Evolutionary conservation across 1,139 yeast species (phyloP), one percentile per base, ranked within the genome.

Genomic region (Martiniozyma asiatica): DNA sequence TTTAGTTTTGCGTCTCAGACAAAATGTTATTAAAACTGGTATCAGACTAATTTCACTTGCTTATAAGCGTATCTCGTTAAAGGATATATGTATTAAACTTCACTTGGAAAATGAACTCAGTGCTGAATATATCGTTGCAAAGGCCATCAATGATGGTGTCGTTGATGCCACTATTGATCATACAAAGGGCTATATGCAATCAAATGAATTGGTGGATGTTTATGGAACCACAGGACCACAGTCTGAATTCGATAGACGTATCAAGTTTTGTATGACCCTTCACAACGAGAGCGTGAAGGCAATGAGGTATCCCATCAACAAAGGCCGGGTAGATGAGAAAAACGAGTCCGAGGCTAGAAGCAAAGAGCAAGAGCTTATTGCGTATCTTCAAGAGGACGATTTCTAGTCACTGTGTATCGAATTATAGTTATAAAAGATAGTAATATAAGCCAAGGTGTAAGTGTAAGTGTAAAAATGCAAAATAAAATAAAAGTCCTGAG

Each of bases 1-100:
- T 20, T 67, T 92, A 45, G 92, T 92, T 30, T 67, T 84, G 30
- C 73, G 98, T 51, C 68, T 92, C 47, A 80, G 97, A 54, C 95
- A 93, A 51, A 92, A 89, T 53, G 99, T 92, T 40, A 89, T 92
- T 56, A 92, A 89, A 59, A 87, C 99, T 1, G 99, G 98, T 48
- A 85, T 92, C 39, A 72, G 98, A 56, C 81, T 84, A 47, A 84
- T 92, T 49, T 82, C 95, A 11, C 65, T 92, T 47, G 75, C 96
- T 4, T 92, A 92, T 60, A 81, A 93, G 35, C 79, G 75, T 52
- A 89, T 92, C 37, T 81, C 96, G 3, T 67, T 92, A 48, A 81
- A 80, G 57, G 98, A 92, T 51, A 68, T 70, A 33, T 92, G 98
- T 57, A 70, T 89, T 48, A 82, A 89, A 51, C 69, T 92, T 48